phyloP scores from a whole-genome alignment of 140 eudicot species.

The Ambrosia hybrid region DNA sequence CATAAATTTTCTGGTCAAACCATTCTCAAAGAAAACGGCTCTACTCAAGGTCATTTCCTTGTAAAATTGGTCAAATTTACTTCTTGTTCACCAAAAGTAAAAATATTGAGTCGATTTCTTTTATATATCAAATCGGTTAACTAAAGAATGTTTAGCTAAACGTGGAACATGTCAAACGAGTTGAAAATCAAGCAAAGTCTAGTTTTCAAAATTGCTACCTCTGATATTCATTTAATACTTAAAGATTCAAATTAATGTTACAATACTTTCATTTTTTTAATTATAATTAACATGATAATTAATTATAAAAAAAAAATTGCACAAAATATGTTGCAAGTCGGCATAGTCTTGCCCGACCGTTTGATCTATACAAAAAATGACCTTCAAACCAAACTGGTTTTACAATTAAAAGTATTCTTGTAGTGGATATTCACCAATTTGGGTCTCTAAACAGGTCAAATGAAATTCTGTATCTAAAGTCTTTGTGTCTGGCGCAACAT shows the following conservation, averaged over 20 bases:
- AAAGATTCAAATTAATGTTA: background rate
- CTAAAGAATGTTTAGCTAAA: background rate
- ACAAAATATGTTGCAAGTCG: background rate
- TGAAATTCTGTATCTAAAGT: background rate
- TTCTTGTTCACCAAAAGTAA: background rate
- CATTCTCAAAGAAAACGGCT: constrained; percentile 85
- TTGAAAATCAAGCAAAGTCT: background rate
- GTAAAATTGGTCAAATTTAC: background rate
- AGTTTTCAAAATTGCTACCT: background rate
- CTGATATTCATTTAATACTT: background rate
- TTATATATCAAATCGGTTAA: background rate
- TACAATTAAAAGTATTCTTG: too few relatives aligned
- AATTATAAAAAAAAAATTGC: too few relatives aligned
- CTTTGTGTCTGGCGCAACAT: too few relatives aligned
- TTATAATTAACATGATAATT: background rate
- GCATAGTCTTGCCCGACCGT: too few relatives aligned
- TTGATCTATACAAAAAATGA: too few relatives aligned
- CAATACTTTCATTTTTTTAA: background rate
- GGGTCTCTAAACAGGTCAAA: background rate
- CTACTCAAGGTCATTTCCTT: constrained; percentile 57
- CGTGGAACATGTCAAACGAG: background rate
- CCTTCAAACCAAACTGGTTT: too few relatives aligned
- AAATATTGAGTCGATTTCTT: background rate
- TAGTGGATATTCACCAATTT: background rate
- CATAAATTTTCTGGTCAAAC: constrained; percentile 44